phyloP scores from a whole-genome alignment of 768 basidiomycete genomes.

The Suillus bovinus region DNA sequence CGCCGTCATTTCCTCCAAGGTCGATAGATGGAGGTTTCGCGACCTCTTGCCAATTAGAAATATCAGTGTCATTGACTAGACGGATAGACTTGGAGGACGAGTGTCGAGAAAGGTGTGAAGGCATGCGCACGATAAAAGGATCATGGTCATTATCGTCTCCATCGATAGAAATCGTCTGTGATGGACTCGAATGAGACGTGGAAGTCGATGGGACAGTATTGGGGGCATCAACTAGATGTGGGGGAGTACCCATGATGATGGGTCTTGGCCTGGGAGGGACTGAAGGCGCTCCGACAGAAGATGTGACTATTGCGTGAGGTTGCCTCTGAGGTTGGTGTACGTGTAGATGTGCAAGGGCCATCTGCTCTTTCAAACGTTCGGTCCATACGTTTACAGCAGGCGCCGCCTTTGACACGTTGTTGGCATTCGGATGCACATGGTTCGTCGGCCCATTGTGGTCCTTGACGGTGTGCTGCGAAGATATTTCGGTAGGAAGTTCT shows the following conservation, averaged over 20 bases:
- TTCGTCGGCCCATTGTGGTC: background rate
- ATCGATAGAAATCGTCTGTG: slow-evolving; percentile 11
- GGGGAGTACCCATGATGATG: slow-evolving; percentile 13
- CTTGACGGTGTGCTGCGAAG: background rate
- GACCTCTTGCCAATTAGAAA: slow-evolving; percentile 47
- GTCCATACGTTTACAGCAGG: slow-evolving; percentile 43
- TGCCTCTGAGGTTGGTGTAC: slow-evolving; percentile 22
- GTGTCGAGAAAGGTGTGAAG: slow-evolving; percentile 33
- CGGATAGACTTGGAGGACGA: slow-evolving; percentile 27
- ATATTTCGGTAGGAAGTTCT: slow-evolving; percentile 5
- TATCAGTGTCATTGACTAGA: slow-evolving; percentile 30
- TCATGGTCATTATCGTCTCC: slow-evolving; percentile 34
- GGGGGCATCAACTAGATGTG: background rate
- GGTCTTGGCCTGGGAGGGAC: slow-evolving; percentile 19
- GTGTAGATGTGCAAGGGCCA: slow-evolving; percentile 24
- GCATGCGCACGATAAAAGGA: slow-evolving; percentile 45
- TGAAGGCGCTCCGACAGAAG: slow-evolving; percentile 12
- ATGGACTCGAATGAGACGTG: slow-evolving; percentile 6
- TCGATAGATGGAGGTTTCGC: slow-evolving; percentile 29
- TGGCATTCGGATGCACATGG: slow-evolving; percentile 10
- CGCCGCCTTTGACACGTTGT: slow-evolving; percentile 19
- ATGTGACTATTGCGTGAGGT: slow-evolving; percentile 13
- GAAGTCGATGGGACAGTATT: slow-evolving; percentile 8
- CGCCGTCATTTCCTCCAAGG: background rate
- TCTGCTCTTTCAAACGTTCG: slow-evolving; percentile 42